These are phyloP conservation scores for Aspergillus luchuensis DNA, from an alignment of 2,329 filamentous ascomycete genomes.

Conservation along the genomic window DNA sequence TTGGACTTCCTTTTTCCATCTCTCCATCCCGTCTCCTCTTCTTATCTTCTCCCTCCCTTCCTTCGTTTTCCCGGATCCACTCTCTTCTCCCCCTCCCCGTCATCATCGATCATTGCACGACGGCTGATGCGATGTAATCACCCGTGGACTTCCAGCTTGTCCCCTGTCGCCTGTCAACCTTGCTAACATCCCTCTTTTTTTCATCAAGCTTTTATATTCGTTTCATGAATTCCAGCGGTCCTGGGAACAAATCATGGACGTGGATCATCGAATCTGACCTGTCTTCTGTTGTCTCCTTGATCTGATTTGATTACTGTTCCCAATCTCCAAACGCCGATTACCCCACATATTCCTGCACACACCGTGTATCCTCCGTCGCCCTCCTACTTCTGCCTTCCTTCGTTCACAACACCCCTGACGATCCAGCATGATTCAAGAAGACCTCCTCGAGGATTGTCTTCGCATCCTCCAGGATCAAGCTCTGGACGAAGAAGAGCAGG, in stretches of 20 bases:
- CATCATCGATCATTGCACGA: constrained; percentile 22
- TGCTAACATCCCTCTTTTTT: constrained; percentile 20
- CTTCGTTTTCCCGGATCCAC: neutral
- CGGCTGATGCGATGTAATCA: constrained; percentile 37
- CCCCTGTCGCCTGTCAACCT: constrained; percentile 20
- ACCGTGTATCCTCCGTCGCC: constrained; percentile 9
- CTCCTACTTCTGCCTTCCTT: neutral
- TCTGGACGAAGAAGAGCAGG: constrained; percentile 93
- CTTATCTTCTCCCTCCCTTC: constrained; percentile 11
- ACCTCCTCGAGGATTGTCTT: constrained; percentile 87
- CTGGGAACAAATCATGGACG: constrained; percentile 4
- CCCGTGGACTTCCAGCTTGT: constrained; percentile 23
- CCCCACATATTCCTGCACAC: constrained; percentile 12
- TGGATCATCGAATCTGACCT: neutral
- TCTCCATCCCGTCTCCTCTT: constrained; percentile 8
- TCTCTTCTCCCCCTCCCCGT: neutral
- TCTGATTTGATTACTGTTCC: neutral
- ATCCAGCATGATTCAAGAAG: constrained; percentile 80
- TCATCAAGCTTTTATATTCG: constrained; percentile 7
- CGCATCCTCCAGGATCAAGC: constrained; percentile 79
- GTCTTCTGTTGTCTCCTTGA: constrained; percentile 7
- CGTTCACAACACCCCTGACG: constrained; percentile 7
- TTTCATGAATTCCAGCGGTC: neutral
- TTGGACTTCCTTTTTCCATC: constrained; percentile 18
- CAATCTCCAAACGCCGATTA: constrained; percentile 3